phyloP scores from a whole-genome alignment of 176 grass and related monocot genomes.

The Cymbopogon citratus region DNA sequence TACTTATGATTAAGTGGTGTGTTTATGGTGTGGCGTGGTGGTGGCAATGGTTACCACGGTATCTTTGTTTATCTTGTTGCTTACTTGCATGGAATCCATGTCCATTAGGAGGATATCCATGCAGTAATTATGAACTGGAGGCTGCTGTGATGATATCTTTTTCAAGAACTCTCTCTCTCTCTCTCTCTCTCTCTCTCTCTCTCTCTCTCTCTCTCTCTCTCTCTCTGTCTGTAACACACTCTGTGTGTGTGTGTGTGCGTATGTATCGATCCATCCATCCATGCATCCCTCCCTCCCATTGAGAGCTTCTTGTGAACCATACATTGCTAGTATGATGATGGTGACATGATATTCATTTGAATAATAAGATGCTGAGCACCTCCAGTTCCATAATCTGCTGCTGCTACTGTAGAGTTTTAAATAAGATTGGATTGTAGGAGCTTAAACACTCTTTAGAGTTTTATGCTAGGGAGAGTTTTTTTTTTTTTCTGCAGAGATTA shows the following conservation, averaged over 20 bases:
- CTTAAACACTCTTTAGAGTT: too few species aligned
- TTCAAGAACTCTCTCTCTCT: too few species aligned
- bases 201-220: background rate
- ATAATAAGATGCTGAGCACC: background rate
- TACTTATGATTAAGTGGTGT: background rate
- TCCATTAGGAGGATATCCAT: background rate
- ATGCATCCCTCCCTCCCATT: background rate
- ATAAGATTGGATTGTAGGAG: background rate
- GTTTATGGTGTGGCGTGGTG: too few species aligned
- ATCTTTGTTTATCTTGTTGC: background rate
- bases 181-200: background rate
- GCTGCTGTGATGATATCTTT: slow-evolving; percentile 6
- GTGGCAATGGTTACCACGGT: background rate
- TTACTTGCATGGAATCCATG: background rate
- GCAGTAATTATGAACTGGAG: background rate
- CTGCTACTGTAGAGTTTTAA: too few species aligned
- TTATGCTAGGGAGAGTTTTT: background rate
- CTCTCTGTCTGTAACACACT: background rate
- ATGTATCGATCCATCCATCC: background rate
- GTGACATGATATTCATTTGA: background rate
- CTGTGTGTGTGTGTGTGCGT: background rate
- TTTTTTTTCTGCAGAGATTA: background rate
- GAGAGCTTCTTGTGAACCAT: background rate
- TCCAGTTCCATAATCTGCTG: background rate
- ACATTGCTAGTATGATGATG: background rate